Base-by-base conservation (phyloP, 2,329 filamentous ascomycete species). In the Cladophialophora exuberans region DNA sequence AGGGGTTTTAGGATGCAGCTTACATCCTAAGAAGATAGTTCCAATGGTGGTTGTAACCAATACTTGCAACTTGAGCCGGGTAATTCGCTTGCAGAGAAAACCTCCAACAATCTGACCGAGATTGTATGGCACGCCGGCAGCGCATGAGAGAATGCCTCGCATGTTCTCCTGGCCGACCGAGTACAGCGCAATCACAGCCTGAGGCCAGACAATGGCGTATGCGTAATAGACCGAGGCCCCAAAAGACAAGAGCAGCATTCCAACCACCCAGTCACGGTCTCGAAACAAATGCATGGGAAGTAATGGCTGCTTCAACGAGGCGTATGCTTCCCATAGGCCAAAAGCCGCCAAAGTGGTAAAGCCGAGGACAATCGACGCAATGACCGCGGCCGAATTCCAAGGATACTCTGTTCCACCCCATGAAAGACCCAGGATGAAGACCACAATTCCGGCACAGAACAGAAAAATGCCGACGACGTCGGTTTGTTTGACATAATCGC, bases 391-490 rank as follows among this genome's bases (percentile, higher is more conserved):
- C 39, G 72, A 74, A 30, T 62, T 63, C 76, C 76, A 78, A 7
- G 73, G 66, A 62, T 78, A 72, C 4, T 64, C 56, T 2, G 54
- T 63, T 11, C 75, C 74, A 42, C 75, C 73, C 67, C 67, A 71
- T 36, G 70, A 73, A 3, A 78, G 65, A 7, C 76, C 76, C 39
- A 78, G 59, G 26, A 77, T 64, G 52, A 76, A 73, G 13, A 75
- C 61, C 3, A 76, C 64, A 6, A 71, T 67, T 17, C 76, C 76
- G 13, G 65, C 64, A 10, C 69, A 54, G 59, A 71, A 76, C 1
- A 79, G 66, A 30, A 75, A 63, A 38, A 77, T 72, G 18, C 76
- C 77, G 30, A 75, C 43, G 56, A 67, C 76, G 61, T 79, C 80
- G 6, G 81, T 67, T 55, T 73, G 67, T 60, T 69, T 72, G 38